Evolutionary conservation across 192 early-diverging fungal species (phyloP), one percentile per base, ranked within the genome.

Genomic region (Coemansia sp.): DNA sequence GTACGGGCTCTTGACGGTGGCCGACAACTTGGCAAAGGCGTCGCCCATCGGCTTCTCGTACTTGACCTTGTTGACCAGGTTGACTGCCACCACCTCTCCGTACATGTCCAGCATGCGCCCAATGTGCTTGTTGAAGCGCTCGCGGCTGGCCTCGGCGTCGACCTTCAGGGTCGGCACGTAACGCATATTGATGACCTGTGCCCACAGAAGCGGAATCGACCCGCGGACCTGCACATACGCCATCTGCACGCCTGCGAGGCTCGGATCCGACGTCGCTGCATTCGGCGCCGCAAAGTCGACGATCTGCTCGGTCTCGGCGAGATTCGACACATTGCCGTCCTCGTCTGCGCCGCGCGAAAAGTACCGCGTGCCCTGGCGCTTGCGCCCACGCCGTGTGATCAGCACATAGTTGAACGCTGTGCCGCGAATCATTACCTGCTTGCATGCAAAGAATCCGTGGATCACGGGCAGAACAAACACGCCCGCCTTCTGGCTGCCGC

Each of bases 241-340:
- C 61, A 89, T 54, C 50, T 66, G 55, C 57, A 68, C 61, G 47
- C 70, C 70, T 23, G 66, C 65, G 1, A 79, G 55, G 19, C 47
- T 33, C 3, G 57, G 61, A 40, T 62, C 45, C 19, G 61, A 48
- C 23, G 55, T 55, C 40, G 38, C 55, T 14, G 74, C 50, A 40
- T 45, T 68, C 17, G 50, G 54, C 11, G 79, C 74, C 27, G 86
- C 86, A 52, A 84, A 84, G 55, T 88, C 73, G 6, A 94, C 84
- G 50, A 98, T 80, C 82, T 97, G 95, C 69, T 99, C 96, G 3
- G 95, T 98, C 80, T 99, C 97, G 9, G 94, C 93, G 74, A 87
- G 97, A 75, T 99, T 99, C 37, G 97, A 91, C 31, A 97, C 96
- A 66, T 96, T 88, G 28, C 96, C 97, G 3, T 90, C 59, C 42